Evolutionary conservation across 306 rosid genomes (phyloP), one percentile per base, ranked within the genome.

Genomic region (Cicer judaicum): DNA sequence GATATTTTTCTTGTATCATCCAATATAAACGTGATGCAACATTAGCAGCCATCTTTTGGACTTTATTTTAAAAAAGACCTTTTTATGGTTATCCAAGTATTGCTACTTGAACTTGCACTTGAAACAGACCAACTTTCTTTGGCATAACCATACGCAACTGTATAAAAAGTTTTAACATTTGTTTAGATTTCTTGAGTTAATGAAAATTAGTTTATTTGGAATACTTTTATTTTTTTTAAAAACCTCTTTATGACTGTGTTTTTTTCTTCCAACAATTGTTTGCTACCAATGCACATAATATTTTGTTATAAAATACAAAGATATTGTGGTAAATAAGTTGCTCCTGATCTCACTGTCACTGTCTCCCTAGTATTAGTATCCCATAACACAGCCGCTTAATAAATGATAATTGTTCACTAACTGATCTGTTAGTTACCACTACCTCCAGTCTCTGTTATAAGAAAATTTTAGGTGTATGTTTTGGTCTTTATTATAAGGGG

Each of bases 61-160:
- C 18, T 62, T 59, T 29, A 24, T 29, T 62, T 36, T 36, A 2
- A 12, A 60, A 34, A 60, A 34, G 9, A 29, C 8, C 9, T 29
- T 38, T 34, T 24, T 60, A 60, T 34, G 44, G 18, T 36, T 60
- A 36, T 60, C 66, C 18, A 34, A 60, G 9, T 60, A 60, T 43
- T 65, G 59, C 21, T 19, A 36, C 49, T 13, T 14, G 60, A 15
- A 10, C 14, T 21, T 14, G 60, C 29, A 10, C 14, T 21, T 62
- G 62, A 24, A 62, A 60, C 13, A 36, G 8, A 10, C 49, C 8
- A 62, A 11, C 70, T 61, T 74, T 49, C 62, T 61, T 29, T 47
- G 70, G 49, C 75, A 34, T 18, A 62, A 40, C 72, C 55, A 18
- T 18, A 12, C 63, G 40, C 64, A 75, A 66, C 38, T 54, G 8